Percentiles rank a stretch among this genome's conserved stretches.
phyloP scores from a whole-genome alignment of 305 asterid genomes.

The Nicotiana rustica region DNA sequence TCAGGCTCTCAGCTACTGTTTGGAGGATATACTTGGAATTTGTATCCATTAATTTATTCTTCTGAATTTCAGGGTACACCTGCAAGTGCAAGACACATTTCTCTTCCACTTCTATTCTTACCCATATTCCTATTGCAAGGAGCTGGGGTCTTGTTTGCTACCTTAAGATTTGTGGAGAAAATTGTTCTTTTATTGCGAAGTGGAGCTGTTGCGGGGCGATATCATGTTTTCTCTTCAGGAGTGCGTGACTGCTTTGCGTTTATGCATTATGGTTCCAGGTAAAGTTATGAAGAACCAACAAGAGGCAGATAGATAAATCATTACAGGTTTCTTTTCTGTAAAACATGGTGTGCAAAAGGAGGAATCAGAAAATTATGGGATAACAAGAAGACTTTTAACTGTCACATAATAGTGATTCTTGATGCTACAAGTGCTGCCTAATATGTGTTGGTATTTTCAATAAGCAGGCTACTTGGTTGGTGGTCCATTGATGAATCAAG shows the following conservation, averaged over 20 bases:
- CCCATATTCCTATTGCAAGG: slow-evolving; percentile 90
- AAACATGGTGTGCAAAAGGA: slow-evolving; percentile 13
- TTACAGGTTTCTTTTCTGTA: background rate
- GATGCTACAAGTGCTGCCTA: slow-evolving; percentile 20
- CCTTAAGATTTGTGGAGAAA: slow-evolving; percentile 74
- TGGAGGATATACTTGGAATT: background rate
- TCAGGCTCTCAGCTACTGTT: slow-evolving; percentile 18
- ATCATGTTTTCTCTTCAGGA: slow-evolving; percentile 68
- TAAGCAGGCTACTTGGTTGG: slow-evolving; percentile 93
- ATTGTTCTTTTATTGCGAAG: slow-evolving; percentile 64
- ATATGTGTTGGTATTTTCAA: slow-evolving; percentile 16
- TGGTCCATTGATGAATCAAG: slow-evolving; percentile 98
- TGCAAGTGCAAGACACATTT: slow-evolving; percentile 63
- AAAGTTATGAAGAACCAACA: slow-evolving; percentile 33
- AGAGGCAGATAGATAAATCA: slow-evolving; percentile 2
- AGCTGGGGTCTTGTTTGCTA: slow-evolving; percentile 74
- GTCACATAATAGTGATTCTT: slow-evolving; percentile 28
- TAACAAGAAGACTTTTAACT: background rate
- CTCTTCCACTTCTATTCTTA: slow-evolving; percentile 83
- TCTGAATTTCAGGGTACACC: slow-evolving; percentile 83
- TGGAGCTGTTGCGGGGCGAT: slow-evolving; percentile 71
- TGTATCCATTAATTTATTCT: slow-evolving; percentile 34
- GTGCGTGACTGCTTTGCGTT: slow-evolving; percentile 77
- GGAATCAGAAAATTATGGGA: slow-evolving; percentile 22
- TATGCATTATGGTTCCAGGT: slow-evolving; percentile 96